phyloP scores from a whole-genome alignment of 495 filamentous ascomycete genomes.

The Aspergillus incahuasiensis region DNA sequence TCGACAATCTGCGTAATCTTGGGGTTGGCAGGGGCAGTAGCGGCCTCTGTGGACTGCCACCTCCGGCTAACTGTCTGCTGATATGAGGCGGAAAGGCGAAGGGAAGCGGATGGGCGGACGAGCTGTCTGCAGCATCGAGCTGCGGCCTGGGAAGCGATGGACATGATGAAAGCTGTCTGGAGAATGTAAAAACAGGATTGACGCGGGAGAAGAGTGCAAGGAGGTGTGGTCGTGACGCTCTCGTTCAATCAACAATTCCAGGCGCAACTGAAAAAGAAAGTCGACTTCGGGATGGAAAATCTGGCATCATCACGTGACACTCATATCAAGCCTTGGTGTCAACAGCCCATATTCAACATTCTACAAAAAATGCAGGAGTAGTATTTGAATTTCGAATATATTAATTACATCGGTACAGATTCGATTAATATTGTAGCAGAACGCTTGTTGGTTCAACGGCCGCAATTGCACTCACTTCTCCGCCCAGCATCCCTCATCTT shows the following conservation, averaged over 20 bases:
- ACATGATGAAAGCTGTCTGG: conserved; percentile 30
- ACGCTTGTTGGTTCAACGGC: background rate
- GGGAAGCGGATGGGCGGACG: conserved; percentile 41
- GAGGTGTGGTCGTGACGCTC: conserved; percentile 14
- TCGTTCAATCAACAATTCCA: conserved; percentile 15
- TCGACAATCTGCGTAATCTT: conserved; percentile 93
- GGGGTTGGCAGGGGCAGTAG: conserved; percentile 61
- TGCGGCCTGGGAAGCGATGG: conserved; percentile 39
- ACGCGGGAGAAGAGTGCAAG: conserved; percentile 11
- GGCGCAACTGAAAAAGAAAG: conserved; percentile 27
- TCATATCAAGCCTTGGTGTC: background rate
- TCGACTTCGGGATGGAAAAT: conserved; percentile 36
- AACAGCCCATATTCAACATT: background rate
- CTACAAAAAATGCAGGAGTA: too few relatives aligned
- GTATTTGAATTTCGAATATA: background rate
- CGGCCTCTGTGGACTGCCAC: conserved; percentile 49
- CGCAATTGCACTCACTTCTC: conserved; percentile 1
- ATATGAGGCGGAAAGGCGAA: conserved; percentile 45
- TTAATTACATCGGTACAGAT: background rate
- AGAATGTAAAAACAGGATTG: background rate
- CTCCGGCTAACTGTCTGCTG: conserved; percentile 40
- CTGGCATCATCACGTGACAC: conserved; percentile 32
- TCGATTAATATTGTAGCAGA: background rate
- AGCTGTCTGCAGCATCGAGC: conserved; percentile 46
- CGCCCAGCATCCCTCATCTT: background rate